A percentile compares a stretch with the other conserved stretches of the same genome.
Evolutionary conservation across 1,284 basidiomycete species (phyloP).

Genomic region (Megacollybia platyphylla): DNA sequence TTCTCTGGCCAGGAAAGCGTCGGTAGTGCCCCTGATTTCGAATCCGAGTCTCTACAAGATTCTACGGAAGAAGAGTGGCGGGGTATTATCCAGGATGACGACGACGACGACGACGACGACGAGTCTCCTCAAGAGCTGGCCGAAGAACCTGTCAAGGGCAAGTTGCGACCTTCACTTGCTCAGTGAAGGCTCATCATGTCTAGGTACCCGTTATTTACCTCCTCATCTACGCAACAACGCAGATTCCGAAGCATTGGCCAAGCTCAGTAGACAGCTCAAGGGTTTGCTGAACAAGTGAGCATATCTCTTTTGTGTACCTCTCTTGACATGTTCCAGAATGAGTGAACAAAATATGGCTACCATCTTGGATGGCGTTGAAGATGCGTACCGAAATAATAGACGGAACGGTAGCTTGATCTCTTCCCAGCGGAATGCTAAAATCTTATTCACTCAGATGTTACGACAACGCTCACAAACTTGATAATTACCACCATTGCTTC

Average conservation of each 20-base stretch:
- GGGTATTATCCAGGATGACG: conserved; percentile 13
- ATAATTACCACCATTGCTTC: conserved; percentile 78
- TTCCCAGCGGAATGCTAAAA: conserved; percentile 5
- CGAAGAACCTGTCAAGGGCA: conserved; percentile 11
- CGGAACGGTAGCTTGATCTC: conserved; percentile 53
- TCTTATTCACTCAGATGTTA: conserved; percentile 49
- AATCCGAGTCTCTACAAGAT: conserved; percentile 8
- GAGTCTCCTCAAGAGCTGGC: background rate
- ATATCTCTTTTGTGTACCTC: background rate
- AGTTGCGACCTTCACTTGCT: conserved; percentile 5
- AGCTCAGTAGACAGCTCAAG: conserved; percentile 73
- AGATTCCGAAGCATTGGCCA: conserved; percentile 40
- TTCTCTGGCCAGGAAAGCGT: conserved; percentile 6
- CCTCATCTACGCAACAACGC: conserved; percentile 44
- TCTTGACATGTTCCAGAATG: conserved; percentile 35
- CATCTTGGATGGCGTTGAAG: conserved; percentile 71
- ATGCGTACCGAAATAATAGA: conserved; percentile 66
- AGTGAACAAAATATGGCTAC: conserved; percentile 84
- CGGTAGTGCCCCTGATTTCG: conserved; percentile 1
- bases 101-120: conserved; percentile 13
- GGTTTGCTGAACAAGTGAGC: conserved; percentile 72
- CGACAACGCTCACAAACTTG: conserved; percentile 66
- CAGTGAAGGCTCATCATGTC: conserved; percentile 1
- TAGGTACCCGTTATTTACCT: conserved; percentile 44
- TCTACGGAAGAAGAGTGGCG: conserved; percentile 14